Evolutionary conservation across 257 asterid species (phyloP), one percentile per base, ranked within the genome.

Genomic region (Fraxinus quadrangulata): DNA sequence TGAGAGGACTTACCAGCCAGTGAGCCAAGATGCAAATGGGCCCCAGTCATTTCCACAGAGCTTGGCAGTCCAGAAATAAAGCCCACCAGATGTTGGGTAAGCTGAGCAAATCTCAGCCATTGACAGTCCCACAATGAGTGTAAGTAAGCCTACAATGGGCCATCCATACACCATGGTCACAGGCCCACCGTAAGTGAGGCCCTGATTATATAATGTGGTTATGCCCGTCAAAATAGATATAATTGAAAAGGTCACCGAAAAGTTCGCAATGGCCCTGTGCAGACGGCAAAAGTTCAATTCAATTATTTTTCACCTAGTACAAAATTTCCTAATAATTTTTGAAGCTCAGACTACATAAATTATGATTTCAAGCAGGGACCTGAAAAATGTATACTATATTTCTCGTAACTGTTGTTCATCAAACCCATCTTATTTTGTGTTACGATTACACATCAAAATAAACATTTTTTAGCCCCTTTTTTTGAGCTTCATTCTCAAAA

Each of bases 71-170:
- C 88, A 88, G 68, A 83, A 91, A 26, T 87, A 91, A 6, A 84
- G 93, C 76, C 92, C 93, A 68, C 84, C 96, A 2, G 92, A 84
- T 11, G 92, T 88, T 78, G 96, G 96, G 77, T 84, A 91, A 39
- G 96, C 94, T 2, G 94, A 91, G 73, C 90, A 86, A 78, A 89
- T 87, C 88, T 87, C 91, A 36, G 89, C 86, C 89, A 88, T 71
- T 3, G 94, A 81, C 0, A 89, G 78, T 81, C 94, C 96, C 72
- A 88, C 89, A 0, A 31, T 16, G 23, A 83, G 75, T 17, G 90
- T 86, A 77, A 88, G 75, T 21, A 84, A 47, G 26, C 93, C 89
- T 72, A 85, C 89, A 7, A 88, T 23, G 13, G 90, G 91, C 92
- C 91, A 91, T 1, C 96, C 94, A 5, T 79, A 89, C 0, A 89